These are phyloP conservation scores for Fusarium buxicola DNA, from an alignment of 2,329 filamentous ascomycete species.

Conservation along the genomic window DNA sequence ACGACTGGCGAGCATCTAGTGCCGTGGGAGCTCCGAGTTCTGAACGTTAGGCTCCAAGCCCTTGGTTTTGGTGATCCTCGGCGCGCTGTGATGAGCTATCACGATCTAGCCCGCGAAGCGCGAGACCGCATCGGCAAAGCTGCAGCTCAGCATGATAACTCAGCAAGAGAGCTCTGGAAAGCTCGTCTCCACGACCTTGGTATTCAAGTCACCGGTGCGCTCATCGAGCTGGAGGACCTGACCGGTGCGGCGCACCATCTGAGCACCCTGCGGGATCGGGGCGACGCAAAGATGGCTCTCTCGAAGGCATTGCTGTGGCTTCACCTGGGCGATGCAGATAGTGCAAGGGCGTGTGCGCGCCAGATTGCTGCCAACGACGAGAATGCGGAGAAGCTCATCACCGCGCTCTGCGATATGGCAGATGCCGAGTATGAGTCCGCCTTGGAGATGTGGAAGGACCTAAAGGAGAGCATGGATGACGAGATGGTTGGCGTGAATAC, in stretches of 20 bases:
- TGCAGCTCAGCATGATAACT: slow-evolving; percentile 57
- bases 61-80: slow-evolving; percentile 87
- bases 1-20: slow-evolving; percentile 72
- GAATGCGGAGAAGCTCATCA: slow-evolving; percentile 62
- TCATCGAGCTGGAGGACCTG: slow-evolving; percentile 89
- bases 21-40: slow-evolving; percentile 87
- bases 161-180: slow-evolving; percentile 75
- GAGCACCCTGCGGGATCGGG: slow-evolving; percentile 61
- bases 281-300: slow-evolving; percentile 56
- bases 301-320: slow-evolving; percentile 77
- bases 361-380: slow-evolving; percentile 46
- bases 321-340: slow-evolving; percentile 79
- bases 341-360: slow-evolving; percentile 68
- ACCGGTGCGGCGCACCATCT: slow-evolving; percentile 83
- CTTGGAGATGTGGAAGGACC: slow-evolving; percentile 68
- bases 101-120: slow-evolving; percentile 86
- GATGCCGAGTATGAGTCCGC: slow-evolving; percentile 78
- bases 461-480: slow-evolving; percentile 59
- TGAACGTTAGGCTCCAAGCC: slow-evolving; percentile 85
- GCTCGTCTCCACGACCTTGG: slow-evolving; percentile 80
- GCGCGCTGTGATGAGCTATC: slow-evolving; percentile 88
- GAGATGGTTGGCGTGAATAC: slow-evolving; percentile 85
- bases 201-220: slow-evolving; percentile 70
- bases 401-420: slow-evolving; percentile 81
- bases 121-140: slow-evolving; percentile 68